Base-by-base conservation (phyloP, 2,329 filamentous ascomycete species). In the Trichoderma sp. region DNA sequence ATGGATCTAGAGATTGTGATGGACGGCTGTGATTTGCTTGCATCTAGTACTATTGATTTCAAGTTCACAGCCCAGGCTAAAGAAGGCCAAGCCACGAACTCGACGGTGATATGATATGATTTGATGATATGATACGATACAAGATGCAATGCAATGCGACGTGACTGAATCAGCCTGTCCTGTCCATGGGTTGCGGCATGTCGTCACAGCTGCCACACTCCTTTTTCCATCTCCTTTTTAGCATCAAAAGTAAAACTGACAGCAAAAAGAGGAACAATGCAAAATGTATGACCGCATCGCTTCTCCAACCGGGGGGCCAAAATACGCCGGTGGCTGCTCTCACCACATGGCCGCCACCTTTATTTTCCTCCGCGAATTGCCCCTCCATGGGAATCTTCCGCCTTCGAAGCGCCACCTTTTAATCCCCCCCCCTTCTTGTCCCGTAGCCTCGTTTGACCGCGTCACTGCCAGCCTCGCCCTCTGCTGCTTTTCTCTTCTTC, bases 361-460 rank as follows among this genome's bases (percentile, higher is more conserved):
- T 26, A 15, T 39, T 67, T 73, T 73, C 47, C 68, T 73, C 72
- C 39, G 34, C 70, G 28, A 57, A 21, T 28, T 73, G 72, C 72
- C 72, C 72, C 72, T 73, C 72, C 72, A 71, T 64, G 30, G 47
- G 18, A 12, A 32, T 63, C 43, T 63, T 36, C 43, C 36, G 14
- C 30, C 32, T 65, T 64, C 36, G 34, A 71, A 68, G 56, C 56
- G 62, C 47, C 68, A 64, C 32, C 47, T 34, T 67, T 24, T 28
- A 70, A 32, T 58, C 53, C 43, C 60, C 43, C 60, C 39, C 60
- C 36, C 36, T 21, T 36, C 15, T n/a, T 30, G 8, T 53, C 28
- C 26, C 32, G 51, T 67, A 69, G 67, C 67, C 67, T 62, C 43
- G 56, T 57, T 43, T 43, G 64, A 21, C 28, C 28, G 32, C 47